Conservation (phyloP, 1,139 yeast genomes). For the Nakaseomyces bracarensis region DNA sequence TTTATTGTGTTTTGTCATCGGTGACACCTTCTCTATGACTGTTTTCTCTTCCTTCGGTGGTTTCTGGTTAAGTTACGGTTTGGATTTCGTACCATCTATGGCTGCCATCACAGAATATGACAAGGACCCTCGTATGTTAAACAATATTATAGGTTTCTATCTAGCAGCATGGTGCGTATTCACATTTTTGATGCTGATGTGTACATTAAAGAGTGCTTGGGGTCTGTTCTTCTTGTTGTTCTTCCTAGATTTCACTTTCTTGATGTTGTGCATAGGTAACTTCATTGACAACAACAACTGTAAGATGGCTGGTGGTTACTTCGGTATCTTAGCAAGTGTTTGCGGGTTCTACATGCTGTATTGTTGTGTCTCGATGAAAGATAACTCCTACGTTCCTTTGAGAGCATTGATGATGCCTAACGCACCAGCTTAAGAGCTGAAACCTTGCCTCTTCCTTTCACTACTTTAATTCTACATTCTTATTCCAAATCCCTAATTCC, state of each 20-base stretch:
- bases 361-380: slow-evolving; percentile 58
- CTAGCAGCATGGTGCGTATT: slow-evolving; percentile 60
- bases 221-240: slow-evolving; percentile 50
- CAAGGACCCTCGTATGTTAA: slow-evolving; percentile 35
- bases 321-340: slow-evolving; percentile 53
- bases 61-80: slow-evolving; percentile 63
- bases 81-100: slow-evolving; percentile 48
- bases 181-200: slow-evolving; percentile 48
- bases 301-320: slow-evolving; percentile 62
- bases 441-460: not conserved
- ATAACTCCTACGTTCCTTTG: slow-evolving; percentile 54
- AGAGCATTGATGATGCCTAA: slow-evolving; percentile 51
- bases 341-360: slow-evolving; percentile 59
- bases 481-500: not conserved
- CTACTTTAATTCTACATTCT: not conserved
- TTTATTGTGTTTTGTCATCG: slow-evolving; percentile 53
- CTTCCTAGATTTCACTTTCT: slow-evolving; percentile 46
- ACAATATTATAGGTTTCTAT: slow-evolving; percentile 51
- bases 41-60: slow-evolving; percentile 67
- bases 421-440: slow-evolving; percentile 29
- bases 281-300: slow-evolving; percentile 41
- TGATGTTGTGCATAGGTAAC: slow-evolving; percentile 49
- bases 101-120: slow-evolving; percentile 47
- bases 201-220: slow-evolving; percentile 58
- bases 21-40: slow-evolving; percentile 59